These are phyloP conservation scores for Xylona heveae DNA, from an alignment of 495 filamentous ascomycete species.

Conservation along the genomic window DNA sequence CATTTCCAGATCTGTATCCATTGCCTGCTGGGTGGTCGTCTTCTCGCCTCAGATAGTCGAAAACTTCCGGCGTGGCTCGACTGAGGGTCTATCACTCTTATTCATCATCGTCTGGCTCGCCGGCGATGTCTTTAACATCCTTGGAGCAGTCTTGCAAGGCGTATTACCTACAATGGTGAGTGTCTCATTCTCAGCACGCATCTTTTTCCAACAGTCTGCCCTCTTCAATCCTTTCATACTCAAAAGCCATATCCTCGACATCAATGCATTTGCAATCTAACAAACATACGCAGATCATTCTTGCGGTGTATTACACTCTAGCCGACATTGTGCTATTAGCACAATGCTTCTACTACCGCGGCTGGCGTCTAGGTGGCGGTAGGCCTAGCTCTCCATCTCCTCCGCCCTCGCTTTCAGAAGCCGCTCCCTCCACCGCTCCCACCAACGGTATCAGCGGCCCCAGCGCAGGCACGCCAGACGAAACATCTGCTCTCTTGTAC, in stretches of 20 bases:
- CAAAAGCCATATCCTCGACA: too few species aligned
- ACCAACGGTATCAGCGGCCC: too few species aligned
- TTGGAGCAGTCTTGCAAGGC: slow-evolving; percentile 79
- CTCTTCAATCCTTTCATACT: too few species aligned
- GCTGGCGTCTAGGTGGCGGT: slow-evolving; percentile 48
- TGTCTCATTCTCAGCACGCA: too few species aligned
- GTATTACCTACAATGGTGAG: slow-evolving; percentile 77
- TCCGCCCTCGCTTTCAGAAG: too few species aligned
- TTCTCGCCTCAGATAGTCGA: slow-evolving; percentile 95
- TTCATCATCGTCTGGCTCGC: slow-evolving; percentile 83
- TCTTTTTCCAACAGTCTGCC: too few species aligned
- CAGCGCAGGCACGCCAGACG: too few species aligned
- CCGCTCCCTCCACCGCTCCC: too few species aligned
- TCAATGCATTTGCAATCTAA: neutral
- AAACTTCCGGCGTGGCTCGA: slow-evolving; percentile 71
- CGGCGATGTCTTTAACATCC: slow-evolving; percentile 92
- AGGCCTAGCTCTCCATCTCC: too few species aligned
- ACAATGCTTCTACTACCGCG: slow-evolving; percentile 89
- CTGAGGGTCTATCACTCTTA: slow-evolving; percentile 71
- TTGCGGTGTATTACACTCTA: slow-evolving; percentile 87
- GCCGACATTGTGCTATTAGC: slow-evolving; percentile 72
- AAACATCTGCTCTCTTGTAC: too few species aligned
- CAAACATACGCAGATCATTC: slow-evolving; percentile 32
- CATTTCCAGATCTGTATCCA: slow-evolving; percentile 56
- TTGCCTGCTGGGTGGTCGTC: slow-evolving; percentile 94